Base-by-base conservation (phyloP, 1,284 basidiomycete species). In the Pterulicium gracile region DNA sequence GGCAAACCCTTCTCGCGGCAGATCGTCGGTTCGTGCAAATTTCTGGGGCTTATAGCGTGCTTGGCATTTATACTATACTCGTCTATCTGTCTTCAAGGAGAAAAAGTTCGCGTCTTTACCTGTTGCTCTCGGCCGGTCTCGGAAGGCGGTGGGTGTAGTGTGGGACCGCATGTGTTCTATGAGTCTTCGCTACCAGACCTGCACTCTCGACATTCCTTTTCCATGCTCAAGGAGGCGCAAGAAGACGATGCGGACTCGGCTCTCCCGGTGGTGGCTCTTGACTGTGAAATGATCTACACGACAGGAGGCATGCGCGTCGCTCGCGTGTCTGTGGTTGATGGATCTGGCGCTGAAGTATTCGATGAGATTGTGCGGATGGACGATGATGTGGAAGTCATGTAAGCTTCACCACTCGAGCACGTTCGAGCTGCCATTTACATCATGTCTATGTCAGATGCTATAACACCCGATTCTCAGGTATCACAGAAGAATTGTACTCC, bases 241-340 rank as follows among this genome's bases (percentile, higher is more conserved):
- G 40, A 58, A 15, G 49, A 51, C 21, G 45, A 56, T n/a, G 50
- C 51, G 2, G 63, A 67, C 49, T 68, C 69, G 1, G 65, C 72
- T 2, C 62, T 88, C 23, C 86, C 89, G 46, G 75, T 92, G 1
- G 84, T 82, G 3, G 88, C 86, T 0, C 65, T 95, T 44, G 92
- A 95, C 61, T 94, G 88, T 59, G 93, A 97, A 61, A 91, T 96
- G 87, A 74, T 94, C 20, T 92, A 90, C 63, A 88, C 89, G 0
- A 93, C 91, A 0, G 85, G 84, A 3, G 93, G 93, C 0, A 78
- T 89, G 69, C 79, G 83, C 19, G 77, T 94, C 4, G 93, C 90
- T 3, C 77, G 93, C 3, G 80, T 94, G 1, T 94, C 92, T 0
- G 75, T 93, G 3, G 79, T 96, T 1, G 84, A 93, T 55, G 79